Percentiles rank a stretch among this genome's conserved stretches.
Evolutionary conservation across 306 rosid species (phyloP).

Genomic region (Delonix regia): DNA sequence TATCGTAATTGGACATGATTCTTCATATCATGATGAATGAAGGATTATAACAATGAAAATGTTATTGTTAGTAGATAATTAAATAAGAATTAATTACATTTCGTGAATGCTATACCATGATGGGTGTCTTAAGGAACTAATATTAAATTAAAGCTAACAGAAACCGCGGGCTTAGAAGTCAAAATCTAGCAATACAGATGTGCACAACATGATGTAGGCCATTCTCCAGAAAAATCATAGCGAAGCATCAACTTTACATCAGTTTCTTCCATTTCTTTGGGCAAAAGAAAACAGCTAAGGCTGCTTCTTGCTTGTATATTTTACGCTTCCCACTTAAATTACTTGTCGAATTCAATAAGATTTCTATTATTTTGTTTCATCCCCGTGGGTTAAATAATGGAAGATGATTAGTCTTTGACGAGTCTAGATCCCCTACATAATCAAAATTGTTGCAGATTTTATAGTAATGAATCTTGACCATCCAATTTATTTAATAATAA

Average conservation of each 20-base stretch:
- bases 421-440: too few relatives aligned
- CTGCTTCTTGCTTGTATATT: neutral
- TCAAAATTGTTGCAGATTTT: too few relatives aligned
- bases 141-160: neutral
- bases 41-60: neutral
- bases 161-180: conserved; percentile 16
- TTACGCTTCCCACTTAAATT: neutral
- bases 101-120: neutral
- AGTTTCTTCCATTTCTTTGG: conserved; percentile 32
- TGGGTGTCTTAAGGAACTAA: neutral
- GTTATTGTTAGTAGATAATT: neutral
- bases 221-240: neutral
- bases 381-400: too few relatives aligned
- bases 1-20: neutral
- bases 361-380: neutral
- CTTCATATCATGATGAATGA: neutral
- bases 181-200: conserved; percentile 29
- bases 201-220: conserved; percentile 2
- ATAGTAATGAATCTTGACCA: too few relatives aligned
- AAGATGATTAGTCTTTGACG: too few relatives aligned
- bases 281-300: conserved; percentile 44
- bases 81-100: neutral
- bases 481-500: too few relatives aligned
- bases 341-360: neutral
- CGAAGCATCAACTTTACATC: conserved; percentile 12